These are phyloP conservation scores for Galeopsis tetrahit DNA, from an alignment of 257 asterid genomes.

Conservation along the genomic window DNA sequence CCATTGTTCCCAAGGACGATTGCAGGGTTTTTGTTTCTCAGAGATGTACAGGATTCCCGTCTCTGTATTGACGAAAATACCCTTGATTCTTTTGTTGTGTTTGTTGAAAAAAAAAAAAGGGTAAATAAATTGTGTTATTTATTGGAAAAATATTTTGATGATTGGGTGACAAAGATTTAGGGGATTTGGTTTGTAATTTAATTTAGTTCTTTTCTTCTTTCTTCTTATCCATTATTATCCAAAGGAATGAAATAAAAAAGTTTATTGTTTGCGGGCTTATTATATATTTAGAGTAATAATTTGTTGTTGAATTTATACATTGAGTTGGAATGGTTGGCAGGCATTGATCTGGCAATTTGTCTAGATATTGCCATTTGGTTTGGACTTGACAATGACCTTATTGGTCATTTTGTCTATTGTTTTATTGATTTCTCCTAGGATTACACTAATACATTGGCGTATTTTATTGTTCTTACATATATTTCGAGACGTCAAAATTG, in stretches of 20 bases:
- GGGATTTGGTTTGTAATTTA: slow-evolving; percentile 33
- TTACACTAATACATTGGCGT: neutral
- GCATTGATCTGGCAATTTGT: slow-evolving; percentile 43
- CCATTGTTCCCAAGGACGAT: slow-evolving; percentile 88
- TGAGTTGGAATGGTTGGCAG: slow-evolving; percentile 35
- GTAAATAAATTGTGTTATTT: slow-evolving; percentile 22
- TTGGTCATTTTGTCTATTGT: neutral
- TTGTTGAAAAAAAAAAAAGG: neutral
- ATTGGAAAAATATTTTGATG: slow-evolving; percentile 29
- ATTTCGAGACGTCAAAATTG: no score
- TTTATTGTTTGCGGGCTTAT: slow-evolving; percentile 20
- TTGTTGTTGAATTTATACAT: neutral
- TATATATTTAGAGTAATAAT: neutral
- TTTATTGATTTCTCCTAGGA: neutral
- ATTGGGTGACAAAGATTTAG: slow-evolving; percentile 39
- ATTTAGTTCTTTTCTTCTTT: slow-evolving; percentile 30
- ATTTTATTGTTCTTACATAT: no score
- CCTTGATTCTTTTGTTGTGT: slow-evolving; percentile 25
- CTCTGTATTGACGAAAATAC: slow-evolving; percentile 40
- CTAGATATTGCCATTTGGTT: slow-evolving; percentile 18
- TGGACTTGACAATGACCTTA: slow-evolving; percentile 6
- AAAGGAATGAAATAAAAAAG: slow-evolving; percentile 8
- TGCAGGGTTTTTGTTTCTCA: slow-evolving; percentile 66
- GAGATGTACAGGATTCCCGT: slow-evolving; percentile 57
- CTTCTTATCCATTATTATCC: slow-evolving; percentile 19